Base-by-base conservation (phyloP, 495 filamentous ascomycete species). In the Saxispiralis lemnorum region DNA sequence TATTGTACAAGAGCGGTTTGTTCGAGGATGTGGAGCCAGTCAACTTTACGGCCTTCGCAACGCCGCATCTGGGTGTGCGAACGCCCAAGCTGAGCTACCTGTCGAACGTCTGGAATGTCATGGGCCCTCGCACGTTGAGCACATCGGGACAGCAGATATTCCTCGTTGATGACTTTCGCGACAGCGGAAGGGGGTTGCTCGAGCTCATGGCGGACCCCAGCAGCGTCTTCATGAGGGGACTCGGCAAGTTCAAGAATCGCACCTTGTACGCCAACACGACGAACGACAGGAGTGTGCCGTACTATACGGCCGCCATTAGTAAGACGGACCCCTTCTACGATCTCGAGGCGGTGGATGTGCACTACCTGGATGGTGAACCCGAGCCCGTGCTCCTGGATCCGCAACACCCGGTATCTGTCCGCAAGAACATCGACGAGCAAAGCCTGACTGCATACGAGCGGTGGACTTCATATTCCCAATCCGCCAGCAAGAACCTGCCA, bases 41-140 rank as follows among this genome's bases (percentile, higher is more conserved):
- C 59, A 94, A 94, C 62, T 95, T 95, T 57, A 83, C 82, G 2
- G 92, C 85, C 1, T 95, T 96, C 60, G 88, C 81, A 18, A 76
- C 78, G 13, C 88, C 89, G 15, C 87, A 95, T 62, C 72, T 95
- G 0, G 88, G 88, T 15, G 83, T 88, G 7, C 69, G 83, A 35
- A 75, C 79, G 9, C 85, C 88, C 0, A 61, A 79, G 3, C 66
- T 69, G 31, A 85, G 85, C 7, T 70, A 68, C 56, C 61, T 66
- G 36, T 76, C 73, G 45, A 62, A 76, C 38, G 55, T 87, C 6
- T 94, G 73, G 71, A 97, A 97, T 60, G 68, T 77, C 2, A 46
- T 96, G 12, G 88, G 84, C 32, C 19, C 40, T 7, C 66, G 76
- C 10, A 81, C 76, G 0, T 60, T 95, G 15, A 88, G 80, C 35